These are phyloP conservation scores for Glaciozyma antarctica DNA, from an alignment of 768 basidiomycete genomes.

Conservation along the genomic window DNA sequence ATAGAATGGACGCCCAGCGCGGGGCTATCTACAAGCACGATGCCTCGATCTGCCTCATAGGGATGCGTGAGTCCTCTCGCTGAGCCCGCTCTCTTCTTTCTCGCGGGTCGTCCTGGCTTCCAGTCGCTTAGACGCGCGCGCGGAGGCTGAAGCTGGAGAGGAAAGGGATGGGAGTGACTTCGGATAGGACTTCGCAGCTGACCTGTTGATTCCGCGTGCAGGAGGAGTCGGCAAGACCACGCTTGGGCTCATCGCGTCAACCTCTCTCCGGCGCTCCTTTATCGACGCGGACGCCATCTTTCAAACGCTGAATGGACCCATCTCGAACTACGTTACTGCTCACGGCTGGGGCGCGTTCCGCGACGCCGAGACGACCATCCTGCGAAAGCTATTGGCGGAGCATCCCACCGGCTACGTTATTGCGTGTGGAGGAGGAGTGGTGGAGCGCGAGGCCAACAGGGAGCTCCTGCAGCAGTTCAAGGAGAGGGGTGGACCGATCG, in stretches of 20 bases:
- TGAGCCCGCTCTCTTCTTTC: background rate
- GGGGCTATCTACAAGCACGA: slow-evolving; percentile 28
- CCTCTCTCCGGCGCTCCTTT: slow-evolving; percentile 58
- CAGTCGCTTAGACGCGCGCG: no score
- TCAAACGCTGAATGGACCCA: slow-evolving; percentile 38
- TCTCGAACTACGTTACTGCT: background rate
- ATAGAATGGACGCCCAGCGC: no score
- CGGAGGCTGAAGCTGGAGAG: background rate
- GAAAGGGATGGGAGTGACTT: no score
- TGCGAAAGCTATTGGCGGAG: slow-evolving; percentile 55
- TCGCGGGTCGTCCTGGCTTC: background rate
- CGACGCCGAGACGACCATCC: slow-evolving; percentile 57
- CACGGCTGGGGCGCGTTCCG: slow-evolving; percentile 84
- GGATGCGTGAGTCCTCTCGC: slow-evolving; percentile 71
- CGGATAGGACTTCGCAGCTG: background rate
- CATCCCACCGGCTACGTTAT: slow-evolving; percentile 59
- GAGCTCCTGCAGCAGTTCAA: slow-evolving; percentile 57
- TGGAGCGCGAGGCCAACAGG: slow-evolving; percentile 72
- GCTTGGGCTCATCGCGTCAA: slow-evolving; percentile 67
- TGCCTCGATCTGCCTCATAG: slow-evolving; percentile 58
- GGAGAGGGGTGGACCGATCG: slow-evolving; percentile 49
- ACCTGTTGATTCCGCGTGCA: background rate
- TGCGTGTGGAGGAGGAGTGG: slow-evolving; percentile 86
- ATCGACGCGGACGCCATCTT: slow-evolving; percentile 79
- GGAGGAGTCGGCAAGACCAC: slow-evolving; percentile 63